Evolutionary conservation across 148 eudicot species (phyloP).

Genomic region (Dianthus caryophyllus): DNA sequence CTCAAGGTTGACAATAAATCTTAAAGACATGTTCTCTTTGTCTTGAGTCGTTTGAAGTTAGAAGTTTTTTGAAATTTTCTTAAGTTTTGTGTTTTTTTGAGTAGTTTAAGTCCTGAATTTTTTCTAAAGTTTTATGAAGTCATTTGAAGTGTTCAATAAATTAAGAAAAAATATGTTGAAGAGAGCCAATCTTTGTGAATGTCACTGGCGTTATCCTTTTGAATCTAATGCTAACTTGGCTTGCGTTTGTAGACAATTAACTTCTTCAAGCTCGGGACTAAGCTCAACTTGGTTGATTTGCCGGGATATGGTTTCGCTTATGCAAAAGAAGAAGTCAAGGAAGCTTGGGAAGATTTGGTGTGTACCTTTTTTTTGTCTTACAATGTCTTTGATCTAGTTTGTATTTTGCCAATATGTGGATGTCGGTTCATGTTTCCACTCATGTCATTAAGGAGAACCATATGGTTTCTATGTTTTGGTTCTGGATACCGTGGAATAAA

Average conservation of each 20-base stretch:
- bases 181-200: neutral
- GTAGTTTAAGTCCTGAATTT: too few relatives aligned
- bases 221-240: conserved; percentile 2
- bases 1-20: neutral
- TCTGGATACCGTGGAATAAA: too few relatives aligned
- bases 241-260: conserved; percentile 66
- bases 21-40: too few relatives aligned
- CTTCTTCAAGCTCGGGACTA: conserved; percentile 82
- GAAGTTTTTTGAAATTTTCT: too few relatives aligned
- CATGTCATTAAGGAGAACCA: too few relatives aligned
- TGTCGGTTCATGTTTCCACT: neutral
- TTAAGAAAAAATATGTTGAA: too few relatives aligned
- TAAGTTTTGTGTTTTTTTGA: too few relatives aligned
- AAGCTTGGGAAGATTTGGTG: conserved; percentile 97
- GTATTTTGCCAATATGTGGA: neutral
- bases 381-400: neutral
- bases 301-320: conserved; percentile 99
- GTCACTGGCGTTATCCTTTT: neutral
- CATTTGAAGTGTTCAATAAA: too few relatives aligned
- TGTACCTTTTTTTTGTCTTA: conserved; percentile 27
- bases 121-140: too few relatives aligned
- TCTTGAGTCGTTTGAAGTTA: too few relatives aligned
- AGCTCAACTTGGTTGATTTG: conserved; percentile 81
- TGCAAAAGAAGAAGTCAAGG: conserved; percentile 97
- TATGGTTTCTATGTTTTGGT: too few relatives aligned